Evolutionary conservation across 108 stramenopile genomes (phyloP).

Genomic region (Mayamaea pseudoterrestris): DNA sequence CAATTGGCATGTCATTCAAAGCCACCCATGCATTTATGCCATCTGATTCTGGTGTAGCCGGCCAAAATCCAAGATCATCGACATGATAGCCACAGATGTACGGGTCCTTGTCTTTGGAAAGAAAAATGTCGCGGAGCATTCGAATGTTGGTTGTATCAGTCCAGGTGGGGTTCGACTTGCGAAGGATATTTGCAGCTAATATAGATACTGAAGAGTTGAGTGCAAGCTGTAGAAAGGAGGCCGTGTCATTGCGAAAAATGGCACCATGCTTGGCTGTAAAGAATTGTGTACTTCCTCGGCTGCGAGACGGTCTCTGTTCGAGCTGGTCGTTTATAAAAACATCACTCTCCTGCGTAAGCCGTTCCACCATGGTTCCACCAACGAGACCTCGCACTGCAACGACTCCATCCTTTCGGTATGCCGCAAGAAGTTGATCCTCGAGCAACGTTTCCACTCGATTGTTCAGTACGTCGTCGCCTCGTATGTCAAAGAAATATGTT

Average conservation of each 20-base stretch:
- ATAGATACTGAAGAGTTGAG: constrained; percentile 20
- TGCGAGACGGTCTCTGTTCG: background rate
- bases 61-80: constrained; percentile 79
- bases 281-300: constrained; percentile 39
- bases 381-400: constrained; percentile 48
- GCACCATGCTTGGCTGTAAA: constrained; percentile 42
- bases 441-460: background rate
- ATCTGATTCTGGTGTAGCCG: constrained; percentile 35
- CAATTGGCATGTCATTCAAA: constrained; percentile 55
- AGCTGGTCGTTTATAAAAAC: constrained; percentile 10
- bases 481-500: constrained; percentile 9
- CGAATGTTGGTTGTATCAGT: constrained; percentile 8
- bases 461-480: too few species aligned
- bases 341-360: constrained; percentile 13
- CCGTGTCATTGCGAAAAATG: constrained; percentile 24
- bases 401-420: constrained; percentile 40
- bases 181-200: constrained; percentile 17
- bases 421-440: constrained; percentile 12
- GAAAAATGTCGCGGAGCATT: constrained; percentile 38
- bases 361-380: constrained; percentile 8
- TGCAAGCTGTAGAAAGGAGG: constrained; percentile 24
- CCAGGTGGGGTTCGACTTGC: background rate
- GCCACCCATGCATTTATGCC: constrained; percentile 81
- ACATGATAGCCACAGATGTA: constrained; percentile 79
- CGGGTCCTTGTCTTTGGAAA: constrained; percentile 55